phyloP scores from a whole-genome alignment of 352 stramenopile genomes.

The Globisporangium emineosum region DNA sequence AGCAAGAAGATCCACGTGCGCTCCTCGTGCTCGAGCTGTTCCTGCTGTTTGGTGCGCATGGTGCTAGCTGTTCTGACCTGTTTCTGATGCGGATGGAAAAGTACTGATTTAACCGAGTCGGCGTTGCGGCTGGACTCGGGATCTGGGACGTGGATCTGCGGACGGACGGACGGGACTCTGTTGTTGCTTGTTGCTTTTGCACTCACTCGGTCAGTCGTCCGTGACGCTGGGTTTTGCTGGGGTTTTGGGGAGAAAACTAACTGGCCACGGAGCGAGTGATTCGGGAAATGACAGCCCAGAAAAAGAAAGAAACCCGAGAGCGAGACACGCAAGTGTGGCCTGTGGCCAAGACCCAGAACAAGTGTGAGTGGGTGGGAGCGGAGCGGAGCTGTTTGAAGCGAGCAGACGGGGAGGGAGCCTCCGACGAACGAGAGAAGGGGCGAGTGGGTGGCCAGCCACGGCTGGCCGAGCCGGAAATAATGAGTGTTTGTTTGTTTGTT shows the following conservation, averaged over 20 bases:
- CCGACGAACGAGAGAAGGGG: constrained; percentile 13
- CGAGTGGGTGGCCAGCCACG: constrained; percentile 6
- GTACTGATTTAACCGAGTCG: background rate
- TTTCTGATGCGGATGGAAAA: constrained; percentile 2
- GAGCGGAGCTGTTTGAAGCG: constrained; percentile 16
- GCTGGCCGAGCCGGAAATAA: background rate
- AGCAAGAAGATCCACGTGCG: constrained; percentile 24
- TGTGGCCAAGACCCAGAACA: background rate
- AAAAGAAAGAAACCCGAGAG: constrained; percentile 7
- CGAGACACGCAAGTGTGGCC: constrained; percentile 5
- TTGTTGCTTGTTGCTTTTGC: background rate
- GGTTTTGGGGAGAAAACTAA: background rate
- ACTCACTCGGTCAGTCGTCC: background rate
- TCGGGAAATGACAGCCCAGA: constrained; percentile 13
- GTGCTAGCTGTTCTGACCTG: constrained; percentile 11
- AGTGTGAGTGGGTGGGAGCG: background rate
- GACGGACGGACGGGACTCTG: background rate
- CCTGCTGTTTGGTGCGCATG: constrained; percentile 20
- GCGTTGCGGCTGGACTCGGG: background rate
- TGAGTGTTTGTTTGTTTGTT: constrained; percentile 9
- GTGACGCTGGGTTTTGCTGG: background rate
- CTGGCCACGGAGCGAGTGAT: constrained; percentile 10
- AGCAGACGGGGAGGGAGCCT: constrained; percentile 8
- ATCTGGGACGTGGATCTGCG: no score
- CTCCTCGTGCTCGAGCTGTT: constrained; percentile 19